A percentile compares a stretch with the other conserved stretches of the same genome.
These are phyloP conservation scores for Scytalidium lignicola DNA, from an alignment of 2,329 filamentous ascomycete genomes.

Conservation along the genomic window DNA sequence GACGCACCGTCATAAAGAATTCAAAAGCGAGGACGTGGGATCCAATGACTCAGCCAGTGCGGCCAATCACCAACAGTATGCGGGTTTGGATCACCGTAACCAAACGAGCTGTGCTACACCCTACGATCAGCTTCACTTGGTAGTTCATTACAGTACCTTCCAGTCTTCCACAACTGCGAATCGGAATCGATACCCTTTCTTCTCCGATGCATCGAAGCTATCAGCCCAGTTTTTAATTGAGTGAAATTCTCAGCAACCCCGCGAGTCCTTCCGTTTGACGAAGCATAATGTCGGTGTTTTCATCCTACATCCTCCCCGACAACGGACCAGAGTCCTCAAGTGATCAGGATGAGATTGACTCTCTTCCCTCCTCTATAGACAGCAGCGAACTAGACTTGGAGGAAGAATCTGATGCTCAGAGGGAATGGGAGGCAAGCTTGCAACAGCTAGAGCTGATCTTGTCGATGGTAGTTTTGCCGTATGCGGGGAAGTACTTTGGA, in stretches of 20 bases:
- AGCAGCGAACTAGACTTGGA: conserved; percentile 51
- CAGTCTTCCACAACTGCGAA: too few species aligned
- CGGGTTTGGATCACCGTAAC: neutral
- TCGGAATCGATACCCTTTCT: too few species aligned
- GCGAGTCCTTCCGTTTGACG: neutral
- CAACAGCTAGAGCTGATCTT: conserved; percentile 90
- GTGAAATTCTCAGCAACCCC: neutral
- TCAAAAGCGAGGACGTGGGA: neutral
- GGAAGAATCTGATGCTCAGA: conserved; percentile 77
- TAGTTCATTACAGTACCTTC: too few species aligned
- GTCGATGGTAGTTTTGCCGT: conserved; percentile 92
- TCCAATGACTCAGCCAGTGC: neutral
- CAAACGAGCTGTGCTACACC: too few species aligned
- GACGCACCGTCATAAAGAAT: neutral
- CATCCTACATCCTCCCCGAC: conserved; percentile 27
- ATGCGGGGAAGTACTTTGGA: conserved; percentile 90
- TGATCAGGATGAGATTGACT: conserved; percentile 57
- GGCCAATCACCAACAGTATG: neutral
- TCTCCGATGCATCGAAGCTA: neutral
- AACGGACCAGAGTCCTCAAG: conserved; percentile 44
- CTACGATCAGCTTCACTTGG: too few species aligned
- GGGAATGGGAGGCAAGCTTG: conserved; percentile 90
- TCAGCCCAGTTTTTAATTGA: neutral
- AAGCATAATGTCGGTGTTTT: conserved; percentile 23
- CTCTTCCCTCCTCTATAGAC: conserved; percentile 54